Evolutionary conservation across 2,329 filamentous ascomycete species (phyloP), one percentile per base, ranked within the genome.

Genomic region (Berkeleyomyces rouxiae): DNA sequence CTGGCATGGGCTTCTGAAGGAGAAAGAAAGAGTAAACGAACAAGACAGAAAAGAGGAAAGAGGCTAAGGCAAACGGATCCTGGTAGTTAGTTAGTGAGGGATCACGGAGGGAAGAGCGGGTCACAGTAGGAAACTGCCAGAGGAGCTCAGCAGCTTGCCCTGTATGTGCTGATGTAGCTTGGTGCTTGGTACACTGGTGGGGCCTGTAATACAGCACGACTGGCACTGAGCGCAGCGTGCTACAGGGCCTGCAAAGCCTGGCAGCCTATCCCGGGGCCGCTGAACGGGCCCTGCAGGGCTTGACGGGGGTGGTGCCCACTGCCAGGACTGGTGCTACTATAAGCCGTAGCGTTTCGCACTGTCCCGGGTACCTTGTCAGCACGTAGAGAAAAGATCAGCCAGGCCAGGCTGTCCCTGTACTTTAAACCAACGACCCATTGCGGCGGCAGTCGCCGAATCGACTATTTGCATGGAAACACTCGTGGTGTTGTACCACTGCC

Each of bases 381-480:
- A 59, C 43, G 57, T 63, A 63, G 23, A 23, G 39, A 62, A 47
- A 46, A 46, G 53, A 44, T 58, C 40, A 43, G 31, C 31, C 23
- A 1, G 23, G 1, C 51, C 36, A 58, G 61, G 46, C 39, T 58
- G 44, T 51, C 53, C 55, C 61, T 63, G 55, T 58, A 63, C 61
- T 43, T 63, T 63, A 59, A 64, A 61, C 58, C 39, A 64, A 55
- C 66, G 68, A 70, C 66, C 36, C 33, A n/a, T 55, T 55, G 33
- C 51, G 51, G 51, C 33, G 51, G n/a, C 51, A 39, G 51, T 55
- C 36, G 4, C n/a, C n/a, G 46, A 49, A 49, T 23, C 31, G n/a
- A 4, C 46, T 49, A 7, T 7, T 49, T 10, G 10, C 23, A 23
- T 23, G 23, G 23, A 23, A 23, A 23, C 23, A 23, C 23, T 23